Evolutionary conservation across 75 land plant species (phyloP), one percentile per base, ranked within the genome.

Genomic region (Sequoia sempervirens): DNA sequence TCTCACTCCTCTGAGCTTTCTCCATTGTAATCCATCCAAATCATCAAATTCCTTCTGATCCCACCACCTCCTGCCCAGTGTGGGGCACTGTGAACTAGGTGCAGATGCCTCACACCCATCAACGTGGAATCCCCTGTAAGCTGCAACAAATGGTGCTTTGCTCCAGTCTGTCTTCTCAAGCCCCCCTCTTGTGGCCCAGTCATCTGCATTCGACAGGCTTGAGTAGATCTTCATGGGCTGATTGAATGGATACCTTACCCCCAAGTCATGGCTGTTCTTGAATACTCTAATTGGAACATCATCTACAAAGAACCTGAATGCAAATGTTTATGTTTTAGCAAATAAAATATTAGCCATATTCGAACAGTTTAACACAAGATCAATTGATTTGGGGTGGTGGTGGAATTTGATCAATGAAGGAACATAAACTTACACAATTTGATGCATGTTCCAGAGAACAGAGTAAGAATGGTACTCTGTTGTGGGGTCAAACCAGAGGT

Each of bases 401-500:
- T 80, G n/a, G 17, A 37, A 53, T 7, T 13, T 12, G 53, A 50
- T 50, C 15, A 50, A 50, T 50, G 14, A 50, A 50, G 15, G 53
- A 50, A 34, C 15, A 80, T 23, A 45, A 50, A 86, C 94, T 85
- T 86, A 91, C 94, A 91, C 91, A 64, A 91, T 93, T 84, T 84
- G 89, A 38, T 82, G 80, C 82, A 81, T 82, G 86, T 92, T 93
- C 94, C 95, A 93, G 38, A 89, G 87, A 32, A 92, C 86, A 8
- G 95, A 84, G 84, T 93, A 92, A 53, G 83, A 34, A 85, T 93
- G 94, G 87, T 43, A 93, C 17, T 69, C 92, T 70, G 83, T 87
- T 45, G 95, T 84, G 43, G 94, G 95, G 81, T 93, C 95, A 86
- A 92, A 93, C 95, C 95, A 93, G 81, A 92, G 94, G 37, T 92